Evolutionary conservation across 306 rosid species (phyloP), one percentile per base, ranked within the genome.

Genomic region (Dicorynia guianensis): DNA sequence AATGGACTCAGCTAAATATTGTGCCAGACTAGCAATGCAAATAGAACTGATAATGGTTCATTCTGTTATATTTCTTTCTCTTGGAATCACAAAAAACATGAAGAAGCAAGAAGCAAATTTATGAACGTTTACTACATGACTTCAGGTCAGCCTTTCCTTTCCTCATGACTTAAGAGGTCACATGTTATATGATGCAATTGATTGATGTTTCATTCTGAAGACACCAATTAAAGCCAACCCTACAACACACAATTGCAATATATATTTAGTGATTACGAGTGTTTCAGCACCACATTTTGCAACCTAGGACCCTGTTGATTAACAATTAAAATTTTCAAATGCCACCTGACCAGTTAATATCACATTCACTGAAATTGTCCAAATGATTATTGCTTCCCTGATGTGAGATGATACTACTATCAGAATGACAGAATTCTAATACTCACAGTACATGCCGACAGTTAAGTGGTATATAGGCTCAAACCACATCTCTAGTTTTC

Each of bases 1-100:
- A 52, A 44, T 72, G 52, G 57, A 70, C 63, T 25, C 60, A 66
- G 63, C 54, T 61, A 38, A 53, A 43, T 53, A 59, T 47, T 46
- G 53, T 8, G 17, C 54, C 11, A 50, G 55, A 56, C 42, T 42
- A 62, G 68, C 33, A 50, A 78, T 25, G 75, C 44, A 71, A n/a
- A 71, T 34, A 43, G 11, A 75, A 79, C 75, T 79, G 54, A 12
- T 9, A 9, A 47, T 20, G 62, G 4, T 47, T 63, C 39, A 38
- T 53, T 36, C 39, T 53, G 71, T 46, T 48, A 43, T 44, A 12
- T 18, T 12, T 7, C 38, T 9, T 6, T 7, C 50, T 40, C 33
- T 46, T 17, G 12, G 13, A 30, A 43, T 8, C 20, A 35, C 33
- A 49, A 42, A n/a, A 25, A 56, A 49, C 13, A 69, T 11, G 52